Base-by-base conservation (phyloP, 306 rosid genomes). In the Rosa multiflora region DNA sequence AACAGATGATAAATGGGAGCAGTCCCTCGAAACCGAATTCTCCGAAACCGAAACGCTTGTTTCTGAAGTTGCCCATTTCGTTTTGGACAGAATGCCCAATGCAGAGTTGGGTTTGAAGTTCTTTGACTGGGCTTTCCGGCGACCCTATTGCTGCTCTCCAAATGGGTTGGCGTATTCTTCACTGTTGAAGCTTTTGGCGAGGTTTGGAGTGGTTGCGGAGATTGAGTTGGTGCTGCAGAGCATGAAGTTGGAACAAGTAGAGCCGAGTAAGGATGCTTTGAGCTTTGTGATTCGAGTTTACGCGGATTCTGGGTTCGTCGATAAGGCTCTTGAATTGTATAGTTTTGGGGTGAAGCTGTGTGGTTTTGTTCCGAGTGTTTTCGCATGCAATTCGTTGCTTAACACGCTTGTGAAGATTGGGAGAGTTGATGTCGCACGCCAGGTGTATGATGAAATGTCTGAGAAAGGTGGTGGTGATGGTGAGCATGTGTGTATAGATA, bases 371-470 rank as follows among this genome's bases (percentile, higher is more conserved):
- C 94, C 96, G 11, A 75, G 78, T 84, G 78, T 84, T 13, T 74
- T 63, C 9, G 89, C 91, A 3, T 85, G 87, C 67, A 91, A 94
- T 86, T 78, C 95, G 0, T 79, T 94, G 89, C 88, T 91, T 42
- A 26, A 70, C 18, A 43, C 47, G 53, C 85, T 94, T 1, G 91
- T 89, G 37, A 86, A 84, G 55, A 74, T 42, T 29, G 39, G 84
- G 44, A 85, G 86, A 83, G 63, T 84, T 80, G 90, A 82, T 51
- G 67, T 67, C 80, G 97, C 98, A 32, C 67, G 70, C 44, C 68
- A 81, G 72, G 42, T 94, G 94, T 90, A 88, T 89, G 92, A 84
- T 82, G 86, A 91, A 91, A 88, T 93, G 95, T 73, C 79, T 77
- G 37, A 72, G 14, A 70, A 70, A 81, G 67, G n/a, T 32, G 85